Conservation (phyloP, 129 eudicot genomes). For the carrot (Daucus carota) region DNA sequence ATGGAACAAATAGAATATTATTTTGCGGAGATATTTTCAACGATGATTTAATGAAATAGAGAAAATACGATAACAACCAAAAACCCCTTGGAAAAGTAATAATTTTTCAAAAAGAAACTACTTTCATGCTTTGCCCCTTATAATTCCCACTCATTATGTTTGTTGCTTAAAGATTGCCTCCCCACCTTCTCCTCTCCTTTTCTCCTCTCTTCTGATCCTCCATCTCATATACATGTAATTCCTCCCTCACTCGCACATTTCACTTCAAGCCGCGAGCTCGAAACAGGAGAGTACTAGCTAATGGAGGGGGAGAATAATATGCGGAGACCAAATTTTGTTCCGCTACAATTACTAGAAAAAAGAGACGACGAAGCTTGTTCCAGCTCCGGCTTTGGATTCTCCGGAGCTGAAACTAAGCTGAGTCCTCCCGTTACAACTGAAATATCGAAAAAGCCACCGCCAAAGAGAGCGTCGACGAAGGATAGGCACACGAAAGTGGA, state of each 20-base stretch:
- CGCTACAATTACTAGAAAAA: constrained; percentile 35
- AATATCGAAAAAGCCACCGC: constrained; percentile 25
- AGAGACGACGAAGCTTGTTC: constrained; percentile 16
- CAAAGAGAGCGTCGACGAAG: constrained; percentile 41
- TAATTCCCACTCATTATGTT: constrained; percentile 68
- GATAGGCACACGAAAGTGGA: constrained; percentile 66
- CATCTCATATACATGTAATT: constrained; percentile 5
- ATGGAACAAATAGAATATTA: not conserved
- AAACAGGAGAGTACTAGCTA: no score
- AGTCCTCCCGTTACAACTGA: not conserved
- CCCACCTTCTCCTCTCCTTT: constrained; percentile 16
- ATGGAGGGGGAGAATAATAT: constrained; percentile 24
- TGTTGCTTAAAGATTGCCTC: constrained; percentile 57
- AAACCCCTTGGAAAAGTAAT: constrained; percentile 5
- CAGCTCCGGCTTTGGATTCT: constrained; percentile 18
- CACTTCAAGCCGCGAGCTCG: no score
- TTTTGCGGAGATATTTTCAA: not conserved
- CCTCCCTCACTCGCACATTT: not conserved
- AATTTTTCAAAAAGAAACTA: constrained; percentile 12
- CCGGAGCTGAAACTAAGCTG: not conserved
- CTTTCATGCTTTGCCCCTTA: constrained; percentile 25
- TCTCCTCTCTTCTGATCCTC: not conserved
- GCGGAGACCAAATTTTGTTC: constrained; percentile 29
- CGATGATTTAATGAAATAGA: not conserved
- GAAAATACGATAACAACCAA: not conserved